Evolutionary conservation across 2,329 filamentous ascomycete genomes (phyloP), one percentile per base, ranked within the genome.

Genomic region (Orbilia blumenaviensis): DNA sequence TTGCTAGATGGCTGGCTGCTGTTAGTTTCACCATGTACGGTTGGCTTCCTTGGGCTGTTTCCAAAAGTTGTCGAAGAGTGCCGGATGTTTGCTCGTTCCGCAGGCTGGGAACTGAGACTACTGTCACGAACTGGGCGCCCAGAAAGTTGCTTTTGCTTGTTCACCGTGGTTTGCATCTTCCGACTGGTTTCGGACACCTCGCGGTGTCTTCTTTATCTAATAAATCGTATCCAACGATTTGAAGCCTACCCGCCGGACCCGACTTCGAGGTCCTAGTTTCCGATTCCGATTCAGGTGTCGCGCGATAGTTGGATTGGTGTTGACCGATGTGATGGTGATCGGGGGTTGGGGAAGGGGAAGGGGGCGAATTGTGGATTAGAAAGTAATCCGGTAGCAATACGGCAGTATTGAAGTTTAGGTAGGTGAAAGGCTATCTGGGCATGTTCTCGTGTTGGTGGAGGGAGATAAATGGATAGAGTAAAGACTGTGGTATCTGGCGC

Each of bases 201-300:
- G 44, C 84, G 86, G 78, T 91, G 90, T 82, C 92, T n/a, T 88
- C 14, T 80, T 81, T 79, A 5, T 3, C 7, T 21, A 87, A 87
- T 3, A 91, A 83, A 46, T 85, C 85, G n/a, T 6, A 4, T 8
- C 42, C 16, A n/a, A 10, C 32, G 52, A 10, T 3, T 63, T 41
- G 18, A 21, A 29, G 41, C 34, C 23, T 32, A 3, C 21, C 16
- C n/a, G 29, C 14, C 3, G 16, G 29, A 9, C 50, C 18, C 0
- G 8, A 18, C 3, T 4, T 34, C 38, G 18, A 27, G n/a, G n/a
- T n/a, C n/a, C n/a, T n/a, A n/a, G 32, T 10, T 18, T 38, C 9
- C 9, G 32, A n/a, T 23, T 38, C n/a, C 32, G 18, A 18, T 38
- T 2, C 16, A 23, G n/a, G 50, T 56, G 29, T 23, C 23, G 29